A percentile compares a stretch with the other conserved stretches of the same genome.
Evolutionary conservation across 108 stramenopile genomes (phyloP).

Genomic region (Stephanodiscus triporus): DNA sequence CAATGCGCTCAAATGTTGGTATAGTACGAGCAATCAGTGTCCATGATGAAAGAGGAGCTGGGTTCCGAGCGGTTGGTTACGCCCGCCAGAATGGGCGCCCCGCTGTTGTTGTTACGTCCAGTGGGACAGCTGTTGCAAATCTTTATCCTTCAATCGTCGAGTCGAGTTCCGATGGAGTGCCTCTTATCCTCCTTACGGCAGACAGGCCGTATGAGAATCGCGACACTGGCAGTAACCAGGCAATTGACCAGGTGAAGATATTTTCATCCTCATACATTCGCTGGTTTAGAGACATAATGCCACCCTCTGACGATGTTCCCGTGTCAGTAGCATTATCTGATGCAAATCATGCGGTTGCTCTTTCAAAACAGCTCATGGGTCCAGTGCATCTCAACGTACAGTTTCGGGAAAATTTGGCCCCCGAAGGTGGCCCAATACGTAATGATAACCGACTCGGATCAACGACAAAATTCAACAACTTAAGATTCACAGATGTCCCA

Average conservation of each 20-base stretch:
- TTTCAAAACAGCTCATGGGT: slow-evolving; percentile 60
- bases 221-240: slow-evolving; percentile 92
- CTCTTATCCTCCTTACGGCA: slow-evolving; percentile 87
- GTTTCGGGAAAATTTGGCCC: slow-evolving; percentile 94
- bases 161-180: slow-evolving; percentile 79
- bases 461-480: slow-evolving; percentile 58
- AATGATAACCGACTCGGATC: slow-evolving; percentile 70
- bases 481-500: slow-evolving; percentile 78
- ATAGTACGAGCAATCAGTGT: slow-evolving; percentile 71
- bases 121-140: slow-evolving; percentile 94
- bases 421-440: slow-evolving; percentile 83
- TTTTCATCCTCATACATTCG: slow-evolving; percentile 79
- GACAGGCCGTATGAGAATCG: slow-evolving; percentile 92
- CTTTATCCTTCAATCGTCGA: slow-evolving; percentile 90
- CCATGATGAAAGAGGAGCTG: slow-evolving; percentile 95
- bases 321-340: slow-evolving; percentile 80
- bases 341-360: slow-evolving; percentile 78
- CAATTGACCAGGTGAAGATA: slow-evolving; percentile 88
- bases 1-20: slow-evolving; percentile 66
- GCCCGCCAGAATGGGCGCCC: slow-evolving; percentile 72
- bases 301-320: slow-evolving; percentile 84
- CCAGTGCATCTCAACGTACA: slow-evolving; percentile 95
- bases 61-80: slow-evolving; percentile 89
- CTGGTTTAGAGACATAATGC: slow-evolving; percentile 88
- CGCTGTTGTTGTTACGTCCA: slow-evolving; percentile 88